Conservation (phyloP, 2,329 filamentous ascomycete species). For the Canariomyces notabilis region DNA sequence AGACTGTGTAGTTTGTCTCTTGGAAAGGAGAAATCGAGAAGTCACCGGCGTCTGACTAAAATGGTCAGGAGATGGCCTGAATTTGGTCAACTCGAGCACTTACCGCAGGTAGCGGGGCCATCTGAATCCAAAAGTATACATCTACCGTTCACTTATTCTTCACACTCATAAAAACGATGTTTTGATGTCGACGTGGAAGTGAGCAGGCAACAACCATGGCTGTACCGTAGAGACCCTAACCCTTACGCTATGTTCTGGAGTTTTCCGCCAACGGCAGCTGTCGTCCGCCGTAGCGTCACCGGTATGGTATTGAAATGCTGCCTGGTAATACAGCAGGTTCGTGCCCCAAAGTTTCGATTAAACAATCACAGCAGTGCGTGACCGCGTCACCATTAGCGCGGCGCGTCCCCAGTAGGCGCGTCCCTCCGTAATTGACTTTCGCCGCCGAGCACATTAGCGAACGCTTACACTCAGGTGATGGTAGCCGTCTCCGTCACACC, state of each 20-base stretch:
- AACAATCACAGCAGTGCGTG: constrained; percentile 6
- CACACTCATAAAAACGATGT: no score
- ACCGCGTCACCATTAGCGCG: constrained; percentile 7
- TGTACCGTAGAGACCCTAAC: no score
- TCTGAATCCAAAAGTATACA: not conserved
- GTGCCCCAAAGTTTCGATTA: constrained; percentile 12
- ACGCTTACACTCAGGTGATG: no score
- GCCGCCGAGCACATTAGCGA: not conserved
- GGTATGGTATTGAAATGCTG: not conserved
- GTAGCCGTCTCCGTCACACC: constrained; percentile 1
- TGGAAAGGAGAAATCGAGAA: constrained; percentile 26
- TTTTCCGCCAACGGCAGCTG: no score
- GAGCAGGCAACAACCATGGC: no score
- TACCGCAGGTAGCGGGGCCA: constrained; percentile 16
- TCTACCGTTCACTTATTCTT: no score
- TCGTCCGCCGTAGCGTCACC: no score
- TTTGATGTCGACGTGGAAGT: no score
- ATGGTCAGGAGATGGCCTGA: constrained; percentile 4
- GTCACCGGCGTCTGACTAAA: constrained; percentile 25
- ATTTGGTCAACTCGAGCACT: constrained; percentile 2
- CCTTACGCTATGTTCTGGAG: no score
- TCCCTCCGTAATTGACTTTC: constrained; percentile 5
- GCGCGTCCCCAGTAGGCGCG: constrained; percentile 6
- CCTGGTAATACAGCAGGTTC: not conserved
- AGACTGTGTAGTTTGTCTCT: constrained; percentile 18